Evolutionary conservation across 805 yeast genomes (phyloP), one percentile per base, ranked within the genome.

Genomic region (Torulaspora franciscae): DNA sequence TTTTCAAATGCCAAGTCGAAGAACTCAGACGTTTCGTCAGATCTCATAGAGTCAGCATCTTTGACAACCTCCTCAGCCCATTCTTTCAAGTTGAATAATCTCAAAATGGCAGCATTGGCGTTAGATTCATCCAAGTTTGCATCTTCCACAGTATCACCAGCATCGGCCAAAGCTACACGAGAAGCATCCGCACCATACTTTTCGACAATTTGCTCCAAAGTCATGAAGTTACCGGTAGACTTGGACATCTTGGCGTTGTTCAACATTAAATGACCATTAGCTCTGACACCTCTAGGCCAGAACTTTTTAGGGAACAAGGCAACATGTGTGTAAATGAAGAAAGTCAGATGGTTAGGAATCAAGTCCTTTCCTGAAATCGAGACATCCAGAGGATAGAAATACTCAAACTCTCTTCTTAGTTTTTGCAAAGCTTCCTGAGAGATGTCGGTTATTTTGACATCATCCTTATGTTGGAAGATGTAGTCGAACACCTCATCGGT

Each of bases 201-300:
- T 58, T 80, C 75, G 48, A 83, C 82, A 64, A 85, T 77, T 67
- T 93, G 88, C 58, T 81, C 77, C 66, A 93, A 74, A 41, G 98
- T 93, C 81, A 87, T 75, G 66, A 93, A 93, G 73, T 93, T 93
- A 70, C 99, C 99, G 26, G 98, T 91, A 26, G 95, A 85, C 69
- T 93, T 93, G 45, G 97, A 83, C 99, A 93, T 93, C 77, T 93
- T 93, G 58, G 91, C 93, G 65, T 93, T 91, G 73, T 93, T 93
- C 67, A 93, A 78, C 75, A 93, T 69, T 71, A 93, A 78, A 66
- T 93, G 99, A 55, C 99, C 99, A 61, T 93, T 93, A 52, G 86
- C 85, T 70, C 99, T 83, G 52, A 93, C 77, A 66, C 97, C 96
- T 57, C 69, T 76, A 51, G 98, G 99, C 98, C 98, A 93, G 74